Evolutionary conservation across 208 protist species (phyloP).

Genomic region (Angomonas ambiguus): DNA sequence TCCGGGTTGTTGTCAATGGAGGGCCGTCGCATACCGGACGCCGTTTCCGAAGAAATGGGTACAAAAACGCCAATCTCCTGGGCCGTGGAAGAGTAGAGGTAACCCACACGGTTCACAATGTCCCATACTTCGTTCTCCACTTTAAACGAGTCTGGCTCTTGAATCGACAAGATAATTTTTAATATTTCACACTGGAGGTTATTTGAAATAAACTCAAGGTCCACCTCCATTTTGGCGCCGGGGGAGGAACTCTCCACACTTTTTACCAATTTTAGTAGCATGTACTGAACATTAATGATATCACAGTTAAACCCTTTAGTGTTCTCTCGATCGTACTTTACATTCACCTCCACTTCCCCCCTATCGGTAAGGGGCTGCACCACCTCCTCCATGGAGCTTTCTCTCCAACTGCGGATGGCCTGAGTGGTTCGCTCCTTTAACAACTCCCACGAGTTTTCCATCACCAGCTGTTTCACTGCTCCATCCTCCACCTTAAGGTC

Average conservation of each 20-base stretch:
- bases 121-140: neutral
- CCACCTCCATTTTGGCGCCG: neutral
- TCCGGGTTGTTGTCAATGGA: neutral
- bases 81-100: neutral
- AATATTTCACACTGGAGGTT: conserved; percentile 5
- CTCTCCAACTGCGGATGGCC: conserved; percentile 26
- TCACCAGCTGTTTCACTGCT: conserved; percentile 4
- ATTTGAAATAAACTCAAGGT: neutral
- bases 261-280: conserved; percentile 7
- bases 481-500: conserved; percentile 6
- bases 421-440: conserved; percentile 25
- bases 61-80: neutral
- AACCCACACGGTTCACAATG: neutral
- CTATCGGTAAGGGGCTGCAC: conserved; percentile 8
- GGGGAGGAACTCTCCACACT: neutral
- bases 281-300: conserved; percentile 7
- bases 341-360: neutral
- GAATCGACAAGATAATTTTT: neutral
- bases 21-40: neutral
- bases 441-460: conserved; percentile 23
- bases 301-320: conserved; percentile 19
- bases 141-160: neutral
- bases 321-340: conserved; percentile 9
- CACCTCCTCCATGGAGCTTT: conserved; percentile 18
- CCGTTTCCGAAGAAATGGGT: neutral